Percentiles rank a stretch among this genome's conserved stretches.
These are phyloP conservation scores for Penicillium cataractarum DNA, from an alignment of 495 filamentous ascomycete species.

Conservation along the genomic window DNA sequence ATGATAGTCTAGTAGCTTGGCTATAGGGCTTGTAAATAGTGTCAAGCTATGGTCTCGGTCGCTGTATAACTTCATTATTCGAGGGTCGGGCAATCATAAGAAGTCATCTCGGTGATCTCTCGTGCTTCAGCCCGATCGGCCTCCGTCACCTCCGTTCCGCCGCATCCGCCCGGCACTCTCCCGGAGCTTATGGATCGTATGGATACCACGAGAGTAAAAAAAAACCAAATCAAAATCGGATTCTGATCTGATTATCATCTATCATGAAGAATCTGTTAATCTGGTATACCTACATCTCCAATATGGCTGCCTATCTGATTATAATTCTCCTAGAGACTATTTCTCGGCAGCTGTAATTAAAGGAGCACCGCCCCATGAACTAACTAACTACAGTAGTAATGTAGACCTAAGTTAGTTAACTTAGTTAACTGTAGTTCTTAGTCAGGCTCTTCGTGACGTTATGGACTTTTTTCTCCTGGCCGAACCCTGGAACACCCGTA, in stretches of 20 bases:
- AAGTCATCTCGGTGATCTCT: conserved; percentile 29
- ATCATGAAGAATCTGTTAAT: no score
- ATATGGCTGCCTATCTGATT: neutral
- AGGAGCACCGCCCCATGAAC: neutral
- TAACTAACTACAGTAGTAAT: neutral
- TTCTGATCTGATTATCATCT: neutral
- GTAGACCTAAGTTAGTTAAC: no score
- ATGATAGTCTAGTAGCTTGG: neutral
- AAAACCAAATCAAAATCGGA: neutral
- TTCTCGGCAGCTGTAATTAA: neutral
- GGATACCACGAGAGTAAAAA: conserved; percentile 9
- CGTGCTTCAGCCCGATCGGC: conserved; percentile 33
- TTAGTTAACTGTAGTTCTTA: neutral
- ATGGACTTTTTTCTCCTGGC: conserved; percentile 22
- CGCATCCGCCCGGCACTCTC: conserved; percentile 34
- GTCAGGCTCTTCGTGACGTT: conserved; percentile 25
- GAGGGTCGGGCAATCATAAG: neutral
- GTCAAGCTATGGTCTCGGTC: neutral
- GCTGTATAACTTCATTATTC: neutral
- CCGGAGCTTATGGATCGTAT: neutral
- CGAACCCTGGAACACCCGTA: conserved; percentile 22
- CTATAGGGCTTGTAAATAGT: neutral
- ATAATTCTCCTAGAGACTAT: neutral
- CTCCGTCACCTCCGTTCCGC: conserved; percentile 39
- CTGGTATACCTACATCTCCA: no score